phyloP scores from a whole-genome alignment of 768 basidiomycete species.

The Phanerochaete carnosa region DNA sequence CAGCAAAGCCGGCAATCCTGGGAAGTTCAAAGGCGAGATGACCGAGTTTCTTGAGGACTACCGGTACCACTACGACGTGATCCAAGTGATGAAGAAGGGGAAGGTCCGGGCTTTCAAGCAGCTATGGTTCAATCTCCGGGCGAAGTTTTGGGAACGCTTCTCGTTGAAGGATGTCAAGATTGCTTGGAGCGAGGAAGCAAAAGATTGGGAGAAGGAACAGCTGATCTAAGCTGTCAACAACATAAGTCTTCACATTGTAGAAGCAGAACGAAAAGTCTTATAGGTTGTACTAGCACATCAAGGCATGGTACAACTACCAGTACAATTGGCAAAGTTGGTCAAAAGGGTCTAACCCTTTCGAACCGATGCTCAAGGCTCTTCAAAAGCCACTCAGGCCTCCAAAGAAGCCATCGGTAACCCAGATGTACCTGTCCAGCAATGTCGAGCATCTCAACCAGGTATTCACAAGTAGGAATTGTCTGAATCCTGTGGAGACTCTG shows the following conservation, averaged over 20 bases:
- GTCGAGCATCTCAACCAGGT: not conserved
- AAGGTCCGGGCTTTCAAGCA: not conserved
- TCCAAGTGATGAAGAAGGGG: not conserved
- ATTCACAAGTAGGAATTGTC: not conserved
- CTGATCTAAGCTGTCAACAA: not conserved
- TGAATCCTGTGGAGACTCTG: not conserved
- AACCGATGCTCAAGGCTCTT: too few species aligned
- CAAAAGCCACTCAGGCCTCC: not conserved
- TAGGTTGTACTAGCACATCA: too few species aligned
- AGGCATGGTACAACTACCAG: too few species aligned
- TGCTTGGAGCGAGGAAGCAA: not conserved
- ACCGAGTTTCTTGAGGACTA: not conserved
- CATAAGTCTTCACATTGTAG: not conserved
- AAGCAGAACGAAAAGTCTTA: too few species aligned
- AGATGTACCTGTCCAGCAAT: not conserved
- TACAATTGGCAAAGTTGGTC: not conserved
- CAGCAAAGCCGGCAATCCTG: not conserved
- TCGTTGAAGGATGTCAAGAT: not conserved
- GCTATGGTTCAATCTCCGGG: not conserved
- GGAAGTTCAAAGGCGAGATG: not conserved
- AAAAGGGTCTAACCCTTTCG: not conserved
- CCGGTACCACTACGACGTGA: not conserved
- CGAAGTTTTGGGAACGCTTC: not conserved
- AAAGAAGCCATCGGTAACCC: not conserved
- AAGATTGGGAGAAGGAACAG: not conserved